Base-by-base conservation (phyloP, 257 asterid genomes). In the Fraxinus anomala region DNA sequence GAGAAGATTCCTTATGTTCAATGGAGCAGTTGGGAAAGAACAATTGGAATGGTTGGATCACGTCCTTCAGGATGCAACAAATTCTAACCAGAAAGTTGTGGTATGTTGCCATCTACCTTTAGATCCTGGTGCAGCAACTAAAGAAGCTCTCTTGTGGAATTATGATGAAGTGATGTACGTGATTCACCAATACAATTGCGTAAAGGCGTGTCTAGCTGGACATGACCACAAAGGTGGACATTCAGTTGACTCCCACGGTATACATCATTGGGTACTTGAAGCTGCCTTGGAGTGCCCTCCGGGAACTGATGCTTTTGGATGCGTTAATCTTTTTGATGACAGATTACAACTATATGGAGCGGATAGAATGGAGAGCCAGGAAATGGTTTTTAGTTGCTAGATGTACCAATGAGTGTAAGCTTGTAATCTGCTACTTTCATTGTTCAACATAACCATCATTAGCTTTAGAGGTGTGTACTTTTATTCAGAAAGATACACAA, bases 251-350 rank as follows among this genome's bases (percentile, higher is more conserved):
- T 87, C 96, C 16, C 78, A 86, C 12, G 97, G 99, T 0, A 83
- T 96, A 72, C 97, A 91, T 79, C 99, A 96, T 82, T 90, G 95
- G 65, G 92, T 92, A 83, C 87, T 96, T 24, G 98, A 91, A 84
- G 98, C 98, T 2, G 97, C 97, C 33, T 79, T 96, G 76, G 98
- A 96, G 84, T 92, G 98, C 63, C 98, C 99, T 44, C 95, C 97
- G 0, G 96, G 95, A 19, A 89, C 89, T 3, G 80, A 91, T 84
- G 91, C 99, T 19, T 96, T 85, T 78, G 99, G 96, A 28, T 79
- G 73, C 42, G 37, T 96, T 2, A 94, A 92, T 72, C 89, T 92
- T 49, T 96, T 89, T 72, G 76, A 84, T 26, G 99, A 92, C 79
- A 79, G 94, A 28, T 80, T 96, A 74, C 73, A 81, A 40, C 85